These are phyloP conservation scores for Fusarium robinianum DNA, from an alignment of 2,329 filamentous ascomycete genomes.

Conservation along the genomic window DNA sequence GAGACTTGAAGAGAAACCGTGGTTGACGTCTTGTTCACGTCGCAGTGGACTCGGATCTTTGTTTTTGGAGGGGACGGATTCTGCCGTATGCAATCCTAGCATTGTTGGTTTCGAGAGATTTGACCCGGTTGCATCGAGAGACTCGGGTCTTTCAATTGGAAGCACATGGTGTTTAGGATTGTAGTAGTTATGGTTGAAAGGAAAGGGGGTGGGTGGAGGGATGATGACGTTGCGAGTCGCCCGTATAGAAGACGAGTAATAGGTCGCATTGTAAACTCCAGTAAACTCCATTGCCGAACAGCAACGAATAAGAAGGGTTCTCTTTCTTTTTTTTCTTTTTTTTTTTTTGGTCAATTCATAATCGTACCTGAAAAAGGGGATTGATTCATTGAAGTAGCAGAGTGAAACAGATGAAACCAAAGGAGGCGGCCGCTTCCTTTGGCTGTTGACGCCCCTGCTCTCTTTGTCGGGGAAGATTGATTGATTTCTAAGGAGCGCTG, in stretches of 20 bases:
- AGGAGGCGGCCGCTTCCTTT: not conserved
- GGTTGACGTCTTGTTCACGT: constrained; percentile 2
- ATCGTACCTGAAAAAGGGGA: not conserved
- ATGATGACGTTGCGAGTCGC: too few relatives aligned
- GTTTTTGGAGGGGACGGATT: constrained; percentile 18
- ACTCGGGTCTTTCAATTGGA: too few relatives aligned
- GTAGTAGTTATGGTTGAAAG: too few relatives aligned
- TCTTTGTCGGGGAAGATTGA: too few relatives aligned
- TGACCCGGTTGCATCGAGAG: too few relatives aligned
- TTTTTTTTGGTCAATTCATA: not conserved
- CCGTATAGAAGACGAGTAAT: too few relatives aligned
- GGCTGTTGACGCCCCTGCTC: not conserved
- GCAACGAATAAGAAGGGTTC: too few relatives aligned
- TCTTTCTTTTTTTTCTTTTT: not conserved
- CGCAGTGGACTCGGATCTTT: constrained; percentile 6
- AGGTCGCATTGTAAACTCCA: too few relatives aligned
- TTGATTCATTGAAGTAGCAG: not conserved
- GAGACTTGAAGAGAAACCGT: constrained; percentile 9
- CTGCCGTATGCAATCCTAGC: constrained; percentile 22
- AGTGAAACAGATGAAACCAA: constrained; percentile 7
- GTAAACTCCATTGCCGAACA: too few relatives aligned
- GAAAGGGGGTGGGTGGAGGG: too few relatives aligned
- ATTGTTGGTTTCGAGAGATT: constrained; percentile 30
- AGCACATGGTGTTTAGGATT: too few relatives aligned
- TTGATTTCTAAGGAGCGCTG: too few relatives aligned